Base-by-base conservation (phyloP, 2,329 filamentous ascomycete genomes). In the Fusarium odoratissimum region DNA sequence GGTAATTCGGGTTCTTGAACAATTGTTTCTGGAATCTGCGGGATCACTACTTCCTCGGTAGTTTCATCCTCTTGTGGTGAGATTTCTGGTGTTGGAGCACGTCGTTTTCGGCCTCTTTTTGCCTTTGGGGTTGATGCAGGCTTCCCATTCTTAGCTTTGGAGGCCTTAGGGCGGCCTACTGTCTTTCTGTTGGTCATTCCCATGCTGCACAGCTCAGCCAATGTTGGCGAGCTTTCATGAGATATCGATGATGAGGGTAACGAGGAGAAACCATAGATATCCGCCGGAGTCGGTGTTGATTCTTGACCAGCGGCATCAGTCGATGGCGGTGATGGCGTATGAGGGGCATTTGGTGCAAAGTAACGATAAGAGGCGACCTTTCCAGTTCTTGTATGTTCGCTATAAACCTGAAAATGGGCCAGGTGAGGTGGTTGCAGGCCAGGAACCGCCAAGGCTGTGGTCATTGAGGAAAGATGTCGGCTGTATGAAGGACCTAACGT, bases 331-430 rank as follows among this genome's bases (percentile, higher is more conserved):
- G 25, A 25, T 25, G 25, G 25, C 25, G 37, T 17, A 59, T 25
- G 49, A n/a, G 52, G 33, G 11, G 30, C 30, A 23, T 70, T 51
- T 31, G 73, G 61, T 49, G 71, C 67, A 51, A 75, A 82, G 42
- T 81, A 82, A 31, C 77, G 71, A 70, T 80, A 82, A 3, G 81
- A 83, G 30, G 81, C 81, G 30, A 82, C 76, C 64, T 82, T 83
- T 16, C 82, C 82, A 19, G 72, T 67, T 60, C 82, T 78, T 11
- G 77, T 76, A 41, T 82, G 82, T 66, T 83, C 81, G 41, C 78
- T 82, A 9, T 73, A 76, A 10, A 83, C 72, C 48, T 82, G 78
- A n/a, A 82, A 74, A 61, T 83, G 79, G 10, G 70, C 69, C 31
- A 83, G 60, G 48, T 80, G 74, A 40, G 55, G 37, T 8, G 82